Base-by-base conservation (phyloP, 176 grass and related monocot species). In the Avena eriantha region DNA sequence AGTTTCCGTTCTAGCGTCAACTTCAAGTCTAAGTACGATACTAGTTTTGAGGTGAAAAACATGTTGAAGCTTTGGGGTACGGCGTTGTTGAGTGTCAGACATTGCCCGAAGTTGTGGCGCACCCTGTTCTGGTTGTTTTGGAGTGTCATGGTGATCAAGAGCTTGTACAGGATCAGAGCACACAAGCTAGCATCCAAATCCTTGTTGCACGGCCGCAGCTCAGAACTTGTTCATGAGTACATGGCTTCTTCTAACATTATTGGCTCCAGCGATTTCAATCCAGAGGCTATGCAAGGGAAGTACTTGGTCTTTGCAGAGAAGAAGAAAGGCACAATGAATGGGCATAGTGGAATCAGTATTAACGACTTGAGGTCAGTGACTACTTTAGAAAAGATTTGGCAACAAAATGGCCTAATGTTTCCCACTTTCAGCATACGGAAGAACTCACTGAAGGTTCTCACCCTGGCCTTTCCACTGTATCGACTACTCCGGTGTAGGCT, bases 271-370 rank as follows among this genome's bases (percentile, higher is more conserved):
- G 18, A 61, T 0, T 75, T 26, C 8, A 7, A 76, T 12, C 82
- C 70, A 64, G 1, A 1, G 2, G 36, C 56, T 0, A 47, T 84
- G 83, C 0, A 53, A 2, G 72, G 83, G 0, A 49, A 3, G 6
- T 84, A 76, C 57, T 34, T 84, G 31, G 80, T 82, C 19, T 83
- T 43, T 10, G 80, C 41, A 45, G 80, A 5, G 80, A 84, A 10
- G 7, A 31, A 18, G 3, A 23, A 7, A 5, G 12, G 0, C 0
- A 0, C 19, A 34, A 29, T 0, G 12, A 54, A 16, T 13, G 14
- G 51, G 48, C 48, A 10, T 49, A 49, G 48, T 49, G 7, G 7
- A 49, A 34, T 34, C 33, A 16, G 50, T 53, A 53, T 53, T 53
- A 16, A 53, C 14, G 50, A 53, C 50, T 4, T 16, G 13, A 53